Evolutionary conservation across 2,329 filamentous ascomycete species (phyloP).

Genomic region (Akanthomyces lecanii): DNA sequence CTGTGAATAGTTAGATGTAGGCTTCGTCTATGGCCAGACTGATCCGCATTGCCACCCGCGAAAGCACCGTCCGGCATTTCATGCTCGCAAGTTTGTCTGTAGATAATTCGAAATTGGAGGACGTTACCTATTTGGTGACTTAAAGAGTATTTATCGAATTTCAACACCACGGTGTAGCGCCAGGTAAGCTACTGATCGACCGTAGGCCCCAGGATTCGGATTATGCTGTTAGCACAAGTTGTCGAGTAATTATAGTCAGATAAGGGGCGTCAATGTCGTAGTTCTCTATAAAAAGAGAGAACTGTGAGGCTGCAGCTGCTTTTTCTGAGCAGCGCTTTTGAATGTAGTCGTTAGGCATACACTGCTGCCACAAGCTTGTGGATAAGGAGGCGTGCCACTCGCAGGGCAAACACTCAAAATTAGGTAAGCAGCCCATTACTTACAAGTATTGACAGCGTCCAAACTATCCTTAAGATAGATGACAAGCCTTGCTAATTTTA

Average conservation of each 20-base stretch:
- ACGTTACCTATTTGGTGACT: not conserved
- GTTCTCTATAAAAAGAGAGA: not conserved
- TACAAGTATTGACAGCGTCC: not conserved
- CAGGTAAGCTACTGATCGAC: not conserved
- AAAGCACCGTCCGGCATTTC: not conserved
- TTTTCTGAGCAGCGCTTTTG: constrained; percentile 16
- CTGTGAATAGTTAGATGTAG: not conserved
- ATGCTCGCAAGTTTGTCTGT: not conserved
- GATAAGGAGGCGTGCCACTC: constrained; percentile 27
- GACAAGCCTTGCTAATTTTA: not conserved
- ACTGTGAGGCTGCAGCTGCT: not conserved
- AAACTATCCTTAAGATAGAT: too few species aligned
- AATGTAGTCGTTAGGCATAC: constrained; percentile 23
- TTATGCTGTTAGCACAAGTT: not conserved
- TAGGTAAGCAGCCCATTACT: constrained; percentile 16
- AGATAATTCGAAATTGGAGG: not conserved
- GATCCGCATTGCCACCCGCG: not conserved
- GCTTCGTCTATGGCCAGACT: not conserved
- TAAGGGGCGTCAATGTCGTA: not conserved
- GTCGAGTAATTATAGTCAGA: not conserved
- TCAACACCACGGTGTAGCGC: not conserved
- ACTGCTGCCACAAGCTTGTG: constrained; percentile 20
- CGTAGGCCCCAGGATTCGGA: not conserved
- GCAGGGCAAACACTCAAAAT: constrained; percentile 14
- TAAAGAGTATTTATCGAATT: not conserved